phyloP scores from a whole-genome alignment of 495 filamentous ascomycete species.

The Astrothelium macrocarpum region DNA sequence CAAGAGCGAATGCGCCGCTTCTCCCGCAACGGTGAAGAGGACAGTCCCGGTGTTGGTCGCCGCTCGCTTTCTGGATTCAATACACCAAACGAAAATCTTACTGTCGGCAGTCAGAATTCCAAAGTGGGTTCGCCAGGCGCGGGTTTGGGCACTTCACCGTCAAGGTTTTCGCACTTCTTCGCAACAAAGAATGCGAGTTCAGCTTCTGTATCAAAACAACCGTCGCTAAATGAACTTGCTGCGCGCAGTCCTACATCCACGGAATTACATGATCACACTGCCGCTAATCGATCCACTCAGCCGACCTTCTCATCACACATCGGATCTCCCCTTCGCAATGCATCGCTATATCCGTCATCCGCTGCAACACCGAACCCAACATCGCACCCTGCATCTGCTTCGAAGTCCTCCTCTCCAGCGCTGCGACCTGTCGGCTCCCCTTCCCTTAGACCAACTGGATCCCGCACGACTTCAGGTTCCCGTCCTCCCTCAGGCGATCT shows the following conservation, averaged over 20 bases:
- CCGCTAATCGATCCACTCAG: not conserved
- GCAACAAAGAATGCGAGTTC: slow-evolving; percentile 27
- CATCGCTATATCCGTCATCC: slow-evolving; percentile 39
- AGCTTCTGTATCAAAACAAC: not conserved
- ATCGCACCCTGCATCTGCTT: not conserved
- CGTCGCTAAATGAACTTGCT: not conserved
- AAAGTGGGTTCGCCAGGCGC: slow-evolving; percentile 75
- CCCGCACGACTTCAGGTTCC: slow-evolving; percentile 19
- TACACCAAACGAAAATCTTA: slow-evolving; percentile 42
- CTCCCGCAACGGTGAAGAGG: slow-evolving; percentile 58
- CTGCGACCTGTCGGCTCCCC: slow-evolving; percentile 49
- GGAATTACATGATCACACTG: slow-evolving; percentile 34
- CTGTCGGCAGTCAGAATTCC: slow-evolving; percentile 38
- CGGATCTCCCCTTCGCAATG: slow-evolving; percentile 89
- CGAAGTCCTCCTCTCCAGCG: slow-evolving; percentile 1
- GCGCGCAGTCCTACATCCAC: not conserved
- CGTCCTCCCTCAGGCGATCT: slow-evolving; percentile 45
- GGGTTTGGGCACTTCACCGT: slow-evolving; percentile 54
- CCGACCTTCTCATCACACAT: slow-evolving; percentile 57
- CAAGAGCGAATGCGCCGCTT: slow-evolving; percentile 78
- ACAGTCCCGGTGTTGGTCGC: slow-evolving; percentile 41
- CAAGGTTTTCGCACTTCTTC: slow-evolving; percentile 79
- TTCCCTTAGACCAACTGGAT: slow-evolving; percentile 46
- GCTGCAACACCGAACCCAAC: not conserved
- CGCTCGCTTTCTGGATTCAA: slow-evolving; percentile 52